phyloP scores from a whole-genome alignment of 805 yeast genomes.

The Metschnikowia chrysomelidarum region DNA sequence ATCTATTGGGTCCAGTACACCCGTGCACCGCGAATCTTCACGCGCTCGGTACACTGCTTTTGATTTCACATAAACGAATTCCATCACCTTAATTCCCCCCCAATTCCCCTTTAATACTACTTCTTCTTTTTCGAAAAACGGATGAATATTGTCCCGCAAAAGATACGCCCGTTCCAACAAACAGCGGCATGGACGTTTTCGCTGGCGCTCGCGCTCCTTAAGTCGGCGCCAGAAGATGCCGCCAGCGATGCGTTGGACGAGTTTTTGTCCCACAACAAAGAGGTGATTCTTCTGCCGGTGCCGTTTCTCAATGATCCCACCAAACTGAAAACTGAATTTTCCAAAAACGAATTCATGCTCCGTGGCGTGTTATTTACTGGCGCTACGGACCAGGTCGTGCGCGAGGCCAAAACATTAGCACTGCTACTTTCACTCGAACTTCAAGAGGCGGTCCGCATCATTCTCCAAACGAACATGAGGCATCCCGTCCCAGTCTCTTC shows the following conservation, averaged over 20 bases:
- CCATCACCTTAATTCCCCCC: neutral
- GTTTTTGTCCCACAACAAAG: conserved; percentile 33
- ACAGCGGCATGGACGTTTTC: conserved; percentile 36
- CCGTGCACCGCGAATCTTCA: neutral
- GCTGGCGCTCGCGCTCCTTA: conserved; percentile 34
- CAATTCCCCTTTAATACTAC: neutral
- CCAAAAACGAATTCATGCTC: conserved; percentile 32
- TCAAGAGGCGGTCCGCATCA: conserved; percentile 49
- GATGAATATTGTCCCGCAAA: neutral
- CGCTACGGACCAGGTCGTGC: conserved; percentile 31
- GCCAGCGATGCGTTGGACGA: conserved; percentile 39
- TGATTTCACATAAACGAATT: too few relatives aligned
- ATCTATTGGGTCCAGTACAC: too few relatives aligned
- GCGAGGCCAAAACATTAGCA: conserved; percentile 42
- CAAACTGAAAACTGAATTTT: conserved; percentile 1
- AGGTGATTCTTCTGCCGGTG: conserved; percentile 28
- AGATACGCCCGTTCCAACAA: conserved; percentile 18
- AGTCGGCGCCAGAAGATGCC: conserved; percentile 29
- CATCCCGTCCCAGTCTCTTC: conserved; percentile 28
- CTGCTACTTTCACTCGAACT: conserved; percentile 37
- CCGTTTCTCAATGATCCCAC: conserved; percentile 24
- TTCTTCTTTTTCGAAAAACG: too few relatives aligned
- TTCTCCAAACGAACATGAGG: conserved; percentile 38
- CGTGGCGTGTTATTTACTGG: conserved; percentile 41
- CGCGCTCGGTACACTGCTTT: too few relatives aligned